Evolutionary conservation across 164 flowering plant genomes (phyloP), one percentile per base, ranked within the genome.

Genomic region (Taxillus chinensis): DNA sequence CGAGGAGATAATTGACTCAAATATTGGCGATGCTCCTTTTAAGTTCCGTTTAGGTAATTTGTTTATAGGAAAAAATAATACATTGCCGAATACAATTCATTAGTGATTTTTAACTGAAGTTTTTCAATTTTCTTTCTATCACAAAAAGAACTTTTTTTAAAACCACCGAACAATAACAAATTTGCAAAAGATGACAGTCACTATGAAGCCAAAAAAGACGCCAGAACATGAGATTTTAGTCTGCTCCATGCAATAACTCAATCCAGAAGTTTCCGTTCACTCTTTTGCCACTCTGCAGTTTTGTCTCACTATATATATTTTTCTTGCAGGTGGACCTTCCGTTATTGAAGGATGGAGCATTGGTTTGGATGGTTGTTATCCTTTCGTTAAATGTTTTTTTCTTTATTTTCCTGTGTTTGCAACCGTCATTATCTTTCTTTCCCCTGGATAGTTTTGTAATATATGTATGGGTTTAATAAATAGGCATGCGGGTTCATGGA

Each of bases 401-500:
- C 8, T 39, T 7, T 39, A 45, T 56, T 15, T 15, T 4, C 38
- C 14, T 50, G 13, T 5, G 41, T 9, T 3, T n/a, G 8, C 2
- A 37, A 6, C 12, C 45, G 43, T 57, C 14, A 5, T 49, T 12
- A 17, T 39, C 38, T 4, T 58, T 50, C 55, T 13, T 8, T 5
- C 39, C 3, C 57, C 62, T 37, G 5, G 3, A 43, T 40, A 5
- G 8, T 64, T 5, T 52, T 41, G 3, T 53, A 7, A 40, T 60
- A n/a, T 45, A 55, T 62, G 9, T 37, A 11, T 4, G 13, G 14
- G 37, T 66, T n/a, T 59, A 16, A 55, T 68, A 46, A 15, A 59
- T 64, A 82, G 86, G 86, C 42, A 79, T 82, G 83, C 78, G 67
- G 56, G 83, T 75, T 49, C 82, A 83, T 53, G 83, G 63, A 9